These are phyloP conservation scores for Psilocybe cubensis DNA, from an alignment of 768 basidiomycete genomes.

Conservation along the genomic window DNA sequence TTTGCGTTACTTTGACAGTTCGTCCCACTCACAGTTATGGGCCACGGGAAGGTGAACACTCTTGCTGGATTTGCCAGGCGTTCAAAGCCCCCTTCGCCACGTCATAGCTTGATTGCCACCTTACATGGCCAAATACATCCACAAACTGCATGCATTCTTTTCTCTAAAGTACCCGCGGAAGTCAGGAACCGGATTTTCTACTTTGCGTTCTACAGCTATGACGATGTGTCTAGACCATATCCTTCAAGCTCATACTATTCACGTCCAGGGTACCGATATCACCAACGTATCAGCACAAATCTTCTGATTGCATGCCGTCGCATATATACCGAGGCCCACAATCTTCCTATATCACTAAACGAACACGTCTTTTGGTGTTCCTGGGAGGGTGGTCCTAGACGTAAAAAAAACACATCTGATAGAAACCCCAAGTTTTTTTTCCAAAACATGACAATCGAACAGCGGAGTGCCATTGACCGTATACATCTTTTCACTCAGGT, in stretches of 20 bases:
- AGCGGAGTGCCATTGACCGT: constrained; percentile 3
- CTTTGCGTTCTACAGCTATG: constrained; percentile 9
- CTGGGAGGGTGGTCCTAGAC: background rate
- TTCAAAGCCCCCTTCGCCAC: background rate
- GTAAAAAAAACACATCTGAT: background rate
- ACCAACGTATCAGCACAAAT: constrained; percentile 6
- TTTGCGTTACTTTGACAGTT: too few species aligned
- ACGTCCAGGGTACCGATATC: constrained; percentile 12
- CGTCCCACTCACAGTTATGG: too few species aligned
- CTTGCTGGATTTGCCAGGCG: too few species aligned
- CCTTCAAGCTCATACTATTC: constrained; percentile 8
- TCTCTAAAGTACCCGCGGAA: constrained; percentile 7
- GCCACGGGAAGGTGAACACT: too few species aligned
- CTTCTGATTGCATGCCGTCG: constrained; percentile 13
- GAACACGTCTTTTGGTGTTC: constrained; percentile 16
- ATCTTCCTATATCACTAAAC: constrained; percentile 13
- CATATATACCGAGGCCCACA: constrained; percentile 14
- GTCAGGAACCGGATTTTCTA: constrained; percentile 10
- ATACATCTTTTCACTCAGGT: constrained; percentile 11
- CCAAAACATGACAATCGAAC: constrained; percentile 6
- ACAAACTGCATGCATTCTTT: constrained; percentile 9
- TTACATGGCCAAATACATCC: background rate
- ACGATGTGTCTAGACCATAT: constrained; percentile 9
- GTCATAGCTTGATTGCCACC: constrained; percentile 9
- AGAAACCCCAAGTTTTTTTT: background rate